Conservation (phyloP, 495 filamentous ascomycete genomes). For the Platismatia glauca region DNA sequence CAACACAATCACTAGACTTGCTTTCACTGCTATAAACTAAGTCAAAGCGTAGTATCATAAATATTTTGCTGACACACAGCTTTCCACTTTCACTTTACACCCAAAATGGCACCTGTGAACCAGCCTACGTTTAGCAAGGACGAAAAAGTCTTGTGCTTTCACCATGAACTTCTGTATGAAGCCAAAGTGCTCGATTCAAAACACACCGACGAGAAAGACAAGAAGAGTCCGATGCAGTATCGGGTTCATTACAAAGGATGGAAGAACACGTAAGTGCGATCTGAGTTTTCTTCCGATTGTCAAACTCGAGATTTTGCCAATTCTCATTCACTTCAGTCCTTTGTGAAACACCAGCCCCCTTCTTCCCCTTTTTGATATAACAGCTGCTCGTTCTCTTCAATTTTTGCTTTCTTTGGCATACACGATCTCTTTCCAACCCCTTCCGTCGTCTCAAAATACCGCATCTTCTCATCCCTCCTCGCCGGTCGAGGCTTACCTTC, state of each 20-base stretch:
- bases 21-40: neutral
- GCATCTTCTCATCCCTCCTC: neutral
- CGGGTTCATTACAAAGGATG: conserved; percentile 98
- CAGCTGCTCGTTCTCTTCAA: neutral
- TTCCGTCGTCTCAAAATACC: neutral
- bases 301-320: neutral
- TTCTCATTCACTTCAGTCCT: conserved; percentile 3
- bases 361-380: neutral
- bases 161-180: conserved; percentile 93
- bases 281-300: conserved; percentile 14
- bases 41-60: too few relatives aligned
- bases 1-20: neutral
- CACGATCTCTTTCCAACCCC: neutral
- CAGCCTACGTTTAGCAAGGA: conserved; percentile 68
- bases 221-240: conserved; percentile 70
- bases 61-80: neutral
- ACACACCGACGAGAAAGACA: conserved; percentile 54
- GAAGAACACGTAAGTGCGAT: conserved; percentile 77
- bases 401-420: neutral
- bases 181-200: conserved; percentile 80
- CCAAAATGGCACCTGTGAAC: conserved; percentile 52
- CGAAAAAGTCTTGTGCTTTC: conserved; percentile 92
- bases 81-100: neutral
- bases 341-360: conserved; percentile 1
- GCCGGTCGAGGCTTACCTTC: neutral